Evolutionary conservation across 345 rosid genomes (phyloP).

Genomic region (Citrus australasica): DNA sequence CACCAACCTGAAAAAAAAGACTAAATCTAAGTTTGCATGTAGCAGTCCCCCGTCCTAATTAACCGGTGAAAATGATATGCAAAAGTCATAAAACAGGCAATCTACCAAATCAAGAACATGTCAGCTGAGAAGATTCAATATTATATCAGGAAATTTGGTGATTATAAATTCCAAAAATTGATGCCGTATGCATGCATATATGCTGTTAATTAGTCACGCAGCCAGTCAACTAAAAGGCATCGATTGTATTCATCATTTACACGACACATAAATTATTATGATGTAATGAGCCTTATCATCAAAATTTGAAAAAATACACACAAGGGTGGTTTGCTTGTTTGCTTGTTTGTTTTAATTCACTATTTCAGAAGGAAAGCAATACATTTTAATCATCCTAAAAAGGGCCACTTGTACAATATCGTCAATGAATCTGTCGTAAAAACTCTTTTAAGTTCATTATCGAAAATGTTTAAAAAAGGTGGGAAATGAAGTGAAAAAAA

Average conservation of each 20-base stretch:
- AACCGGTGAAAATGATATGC: conserved; percentile 20
- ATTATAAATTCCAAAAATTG: neutral
- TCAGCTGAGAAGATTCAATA: conserved; percentile 9
- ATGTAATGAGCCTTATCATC: conserved; percentile 20
- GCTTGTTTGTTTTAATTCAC: neutral
- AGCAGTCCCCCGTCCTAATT: conserved; percentile 9
- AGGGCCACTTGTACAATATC: neutral
- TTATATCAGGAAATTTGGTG: neutral
- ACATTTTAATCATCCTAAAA: conserved; percentile 8
- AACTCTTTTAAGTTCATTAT: neutral
- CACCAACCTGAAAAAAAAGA: conserved; percentile 3
- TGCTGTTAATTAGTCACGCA: neutral
- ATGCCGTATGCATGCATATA: neutral
- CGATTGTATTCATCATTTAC: conserved; percentile 15
- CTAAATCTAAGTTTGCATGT: conserved; percentile 20
- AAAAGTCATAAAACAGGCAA: conserved; percentile 21
- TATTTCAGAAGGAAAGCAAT: neutral
- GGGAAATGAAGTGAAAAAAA: neutral
- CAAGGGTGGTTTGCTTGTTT: neutral
- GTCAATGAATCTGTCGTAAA: neutral
- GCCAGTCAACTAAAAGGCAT: conserved; percentile 11
- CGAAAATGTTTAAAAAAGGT: neutral
- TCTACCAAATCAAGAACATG: conserved; percentile 14
- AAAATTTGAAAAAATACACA: neutral
- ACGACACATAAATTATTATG: conserved; percentile 9